Evolutionary conservation across 2,329 filamentous ascomycete genomes (phyloP), one percentile per base, ranked within the genome.

Genomic region (Xenosphaeropsis pyriputrescens): DNA sequence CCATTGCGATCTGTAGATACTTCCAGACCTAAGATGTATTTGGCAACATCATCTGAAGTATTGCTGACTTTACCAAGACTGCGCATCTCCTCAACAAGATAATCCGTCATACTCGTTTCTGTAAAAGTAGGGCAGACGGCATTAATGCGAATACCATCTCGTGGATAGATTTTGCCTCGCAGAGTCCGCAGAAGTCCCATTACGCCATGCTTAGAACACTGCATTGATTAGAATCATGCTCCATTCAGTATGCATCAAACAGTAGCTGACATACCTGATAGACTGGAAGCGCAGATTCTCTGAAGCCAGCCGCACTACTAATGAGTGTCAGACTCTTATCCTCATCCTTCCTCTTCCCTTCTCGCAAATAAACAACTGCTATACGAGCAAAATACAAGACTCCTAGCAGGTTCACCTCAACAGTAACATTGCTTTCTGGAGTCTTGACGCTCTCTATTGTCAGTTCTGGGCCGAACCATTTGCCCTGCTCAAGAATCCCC

Each of bases 91-190:
- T 61, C 53, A 1, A 60, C 56, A 3, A 64, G 51, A 8, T 46
- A 45, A n/a, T 55, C 51, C 39, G 67, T 51, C 18, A 63, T 30
- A 0, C 39, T 45, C 29, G 67, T 70, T 7, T 58, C 55, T 0
- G 70, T 73, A 68, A 69, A 74, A 19, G 58, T 64, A 0, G 71
- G 70, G 1, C 67, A 63, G n/a, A 75, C 54, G 2, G 59, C 61
- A 54, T 76, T 77, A 29, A 75, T 48, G 7, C 71, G 64, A 32
- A 75, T 63, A 64, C 39, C 17, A 46, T 43, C 15, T 53, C 53
- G 5, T 43, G 47, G n/a, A 43, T 42, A 6, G 65, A 46, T 6
- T 61, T 51, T 11, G 51, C 49, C 0, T 57, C 50, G 7, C 69
- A 53, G 4, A 61, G 62, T n/a, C 67, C 62, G 29, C 65, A 59